Percentiles rank a stretch among this genome's conserved stretches.
These are phyloP conservation scores for Hysterangium stoloniferum DNA, from an alignment of 768 basidiomycete species.

Conservation along the genomic window DNA sequence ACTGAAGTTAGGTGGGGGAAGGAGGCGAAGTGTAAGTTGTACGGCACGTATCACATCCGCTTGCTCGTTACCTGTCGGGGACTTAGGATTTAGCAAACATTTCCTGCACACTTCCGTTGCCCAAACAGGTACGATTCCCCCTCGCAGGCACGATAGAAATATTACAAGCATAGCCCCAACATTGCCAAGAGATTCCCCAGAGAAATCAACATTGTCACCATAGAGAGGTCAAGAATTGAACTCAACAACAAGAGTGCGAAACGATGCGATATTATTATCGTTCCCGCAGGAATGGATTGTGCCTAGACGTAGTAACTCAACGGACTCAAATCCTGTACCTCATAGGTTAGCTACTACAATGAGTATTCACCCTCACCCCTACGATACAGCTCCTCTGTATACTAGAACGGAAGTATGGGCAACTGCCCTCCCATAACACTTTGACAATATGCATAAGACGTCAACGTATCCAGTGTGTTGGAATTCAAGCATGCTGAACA, in stretches of 20 bases:
- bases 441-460: neutral
- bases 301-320: neutral
- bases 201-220: neutral
- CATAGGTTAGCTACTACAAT: neutral
- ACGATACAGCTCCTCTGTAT: conserved; percentile 1
- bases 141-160: neutral
- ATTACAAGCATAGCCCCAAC: neutral
- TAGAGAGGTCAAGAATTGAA: neutral
- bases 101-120: neutral
- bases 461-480: no score
- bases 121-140: neutral
- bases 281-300: neutral
- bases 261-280: neutral
- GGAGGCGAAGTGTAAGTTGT: conserved; percentile 42
- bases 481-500: no score
- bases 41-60: conserved; percentile 31
- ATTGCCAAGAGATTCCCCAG: neutral
- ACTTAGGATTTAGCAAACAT: neutral
- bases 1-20: conserved; percentile 33
- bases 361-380: neutral
- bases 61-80: conserved; percentile 18
- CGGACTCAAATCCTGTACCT: neutral
- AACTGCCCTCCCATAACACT: neutral
- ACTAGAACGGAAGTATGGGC: neutral
- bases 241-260: neutral